phyloP scores from a whole-genome alignment of 225 moss, liverwort and hornwort genomes.

The Rhytidiadelphus loreus region DNA sequence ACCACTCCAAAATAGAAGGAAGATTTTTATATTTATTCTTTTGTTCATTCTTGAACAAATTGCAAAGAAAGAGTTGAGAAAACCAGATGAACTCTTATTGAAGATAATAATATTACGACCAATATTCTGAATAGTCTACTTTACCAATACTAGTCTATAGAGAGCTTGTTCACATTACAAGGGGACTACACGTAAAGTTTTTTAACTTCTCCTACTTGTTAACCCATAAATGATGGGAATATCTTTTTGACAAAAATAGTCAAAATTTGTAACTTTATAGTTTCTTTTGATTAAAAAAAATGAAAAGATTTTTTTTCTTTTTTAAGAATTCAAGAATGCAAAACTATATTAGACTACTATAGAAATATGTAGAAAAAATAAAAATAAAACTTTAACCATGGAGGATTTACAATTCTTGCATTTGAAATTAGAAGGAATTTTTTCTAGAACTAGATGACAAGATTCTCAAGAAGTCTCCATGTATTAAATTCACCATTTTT shows the following conservation, averaged over 20 bases:
- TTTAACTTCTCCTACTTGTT: background rate
- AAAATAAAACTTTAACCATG: background rate
- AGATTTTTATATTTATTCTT: no score
- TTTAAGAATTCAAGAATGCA: background rate
- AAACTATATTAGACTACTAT: background rate
- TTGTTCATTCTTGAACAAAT: rapidly evolving
- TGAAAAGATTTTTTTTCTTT: no score
- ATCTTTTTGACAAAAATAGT: background rate
- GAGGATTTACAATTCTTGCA: background rate
- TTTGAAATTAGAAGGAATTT: background rate
- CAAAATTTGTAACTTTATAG: background rate
- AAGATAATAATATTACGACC: background rate
- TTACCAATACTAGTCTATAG: no score
- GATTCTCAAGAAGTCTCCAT: background rate
- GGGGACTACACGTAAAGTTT: background rate
- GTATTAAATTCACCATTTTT: background rate
- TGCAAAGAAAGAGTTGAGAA: background rate
- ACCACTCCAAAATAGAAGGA: rapidly evolving
- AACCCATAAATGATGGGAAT: rapidly evolving
- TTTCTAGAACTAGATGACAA: background rate
- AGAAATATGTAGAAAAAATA: background rate
- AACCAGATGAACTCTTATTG: rapidly evolving
- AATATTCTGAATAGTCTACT: background rate
- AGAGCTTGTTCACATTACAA: background rate
- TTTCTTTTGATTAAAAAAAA: background rate